Conservation (phyloP, 2,329 filamentous ascomycete genomes). For the Cyclaneusma minus region DNA sequence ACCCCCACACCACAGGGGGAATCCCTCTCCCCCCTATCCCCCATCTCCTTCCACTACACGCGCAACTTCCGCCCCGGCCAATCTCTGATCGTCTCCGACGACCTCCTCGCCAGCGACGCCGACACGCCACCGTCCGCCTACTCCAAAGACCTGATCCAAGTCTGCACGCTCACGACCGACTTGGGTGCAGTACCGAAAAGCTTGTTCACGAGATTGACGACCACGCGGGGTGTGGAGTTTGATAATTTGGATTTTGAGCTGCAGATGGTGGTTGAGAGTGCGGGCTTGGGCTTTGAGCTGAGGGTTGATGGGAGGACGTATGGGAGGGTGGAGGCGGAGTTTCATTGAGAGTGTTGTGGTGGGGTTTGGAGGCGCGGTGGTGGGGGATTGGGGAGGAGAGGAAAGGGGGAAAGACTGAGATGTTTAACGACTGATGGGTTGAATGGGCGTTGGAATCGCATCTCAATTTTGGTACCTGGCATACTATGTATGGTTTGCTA, state of each 20-base stretch:
- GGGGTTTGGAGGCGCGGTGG: too few species aligned
- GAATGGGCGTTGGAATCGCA: too few species aligned
- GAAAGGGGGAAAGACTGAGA: too few species aligned
- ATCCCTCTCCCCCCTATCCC: constrained; percentile 55
- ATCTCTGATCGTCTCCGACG: constrained; percentile 63
- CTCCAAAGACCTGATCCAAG: constrained; percentile 47
- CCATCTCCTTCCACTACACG: constrained; percentile 73
- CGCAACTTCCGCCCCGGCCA: constrained; percentile 71
- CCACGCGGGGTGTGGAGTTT: constrained; percentile 66
- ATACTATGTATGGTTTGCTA: too few species aligned
- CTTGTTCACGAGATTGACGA: constrained; percentile 61
- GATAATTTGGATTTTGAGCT: constrained; percentile 71
- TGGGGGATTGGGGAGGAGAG: too few species aligned
- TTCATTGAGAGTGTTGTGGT: constrained; percentile 35
- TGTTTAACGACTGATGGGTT: too few species aligned
- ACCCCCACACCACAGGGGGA: constrained; percentile 39
- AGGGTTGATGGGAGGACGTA: constrained; percentile 67
- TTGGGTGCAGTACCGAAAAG: constrained; percentile 58
- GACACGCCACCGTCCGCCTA: constrained; percentile 49
- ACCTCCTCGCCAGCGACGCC: constrained; percentile 60
- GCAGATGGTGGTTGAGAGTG: constrained; percentile 70
- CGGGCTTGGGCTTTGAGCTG: constrained; percentile 60
- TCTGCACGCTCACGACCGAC: constrained; percentile 71
- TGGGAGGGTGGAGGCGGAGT: constrained; percentile 63
- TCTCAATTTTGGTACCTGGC: too few species aligned